A percentile compares a stretch with the other conserved stretches of the same genome.
Conservation (phyloP, 129 eudicot genomes). For the Pseudognaphalium luteoalbum region DNA sequence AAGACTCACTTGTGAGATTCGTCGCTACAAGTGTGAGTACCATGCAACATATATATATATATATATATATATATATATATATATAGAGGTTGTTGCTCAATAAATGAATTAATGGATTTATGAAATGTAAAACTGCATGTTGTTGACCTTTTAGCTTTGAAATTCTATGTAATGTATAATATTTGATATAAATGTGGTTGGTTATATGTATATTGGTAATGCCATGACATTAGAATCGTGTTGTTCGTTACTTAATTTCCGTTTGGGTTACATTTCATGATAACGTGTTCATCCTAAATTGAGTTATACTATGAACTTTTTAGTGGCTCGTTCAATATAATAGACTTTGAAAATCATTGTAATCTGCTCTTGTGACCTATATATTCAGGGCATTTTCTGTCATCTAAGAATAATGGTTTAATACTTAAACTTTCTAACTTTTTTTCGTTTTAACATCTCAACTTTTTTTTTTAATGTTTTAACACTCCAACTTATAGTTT, state of each 20-base stretch:
- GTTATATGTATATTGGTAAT: neutral
- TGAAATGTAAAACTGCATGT: slow-evolving; percentile 28
- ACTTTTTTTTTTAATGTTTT: too few relatives aligned
- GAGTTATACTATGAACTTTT: neutral
- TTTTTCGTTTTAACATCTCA: too few relatives aligned
- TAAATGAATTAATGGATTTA: slow-evolving; percentile 25
- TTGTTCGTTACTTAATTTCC: neutral
- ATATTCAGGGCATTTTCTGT: too few relatives aligned
- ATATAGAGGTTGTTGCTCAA: slow-evolving; percentile 27
- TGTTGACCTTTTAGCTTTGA: slow-evolving; percentile 15
- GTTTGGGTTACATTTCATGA: neutral
- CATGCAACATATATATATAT: slow-evolving; percentile 18
- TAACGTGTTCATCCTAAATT: neutral
- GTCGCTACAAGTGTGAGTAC: slow-evolving; percentile 30
- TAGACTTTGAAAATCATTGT: neutral
- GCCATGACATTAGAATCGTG: neutral
- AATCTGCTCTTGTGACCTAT: neutral
- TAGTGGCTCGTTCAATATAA: neutral
- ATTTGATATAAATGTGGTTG: slow-evolving; percentile 19
- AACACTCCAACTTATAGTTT: too few relatives aligned
- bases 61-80: slow-evolving; percentile 3
- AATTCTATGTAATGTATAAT: slow-evolving; percentile 29
- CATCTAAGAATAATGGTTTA: too few relatives aligned
- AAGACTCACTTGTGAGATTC: slow-evolving; percentile 29
- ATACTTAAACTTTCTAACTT: too few relatives aligned